phyloP scores from a whole-genome alignment of 1,284 basidiomycete genomes.

The Afroboletus lepidellus region DNA sequence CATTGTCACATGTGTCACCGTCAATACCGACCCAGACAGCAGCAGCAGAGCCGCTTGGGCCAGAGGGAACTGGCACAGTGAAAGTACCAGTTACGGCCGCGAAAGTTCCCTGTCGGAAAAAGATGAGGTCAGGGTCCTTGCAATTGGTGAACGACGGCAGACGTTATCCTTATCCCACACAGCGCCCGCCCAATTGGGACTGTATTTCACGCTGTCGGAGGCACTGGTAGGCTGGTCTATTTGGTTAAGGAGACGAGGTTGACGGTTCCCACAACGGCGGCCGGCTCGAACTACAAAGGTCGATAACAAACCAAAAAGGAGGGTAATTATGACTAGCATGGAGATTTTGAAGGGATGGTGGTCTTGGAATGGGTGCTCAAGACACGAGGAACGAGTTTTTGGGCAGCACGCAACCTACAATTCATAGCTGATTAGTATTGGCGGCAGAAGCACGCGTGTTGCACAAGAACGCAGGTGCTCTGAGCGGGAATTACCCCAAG shows the following conservation, averaged over 20 bases:
- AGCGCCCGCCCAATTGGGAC: not conserved
- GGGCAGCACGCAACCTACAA: not conserved
- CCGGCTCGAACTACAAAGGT: not conserved
- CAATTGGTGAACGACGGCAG: not conserved
- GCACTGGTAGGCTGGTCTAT: not conserved
- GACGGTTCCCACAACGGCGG: not conserved
- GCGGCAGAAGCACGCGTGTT: not conserved
- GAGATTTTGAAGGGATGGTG: not conserved
- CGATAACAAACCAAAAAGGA: constrained; percentile 3
- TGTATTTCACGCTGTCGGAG: not conserved
- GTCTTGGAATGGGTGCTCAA: not conserved
- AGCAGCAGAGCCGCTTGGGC: not conserved
- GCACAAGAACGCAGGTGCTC: not conserved
- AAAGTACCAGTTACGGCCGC: constrained; percentile 5
- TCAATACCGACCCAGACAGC: not conserved
- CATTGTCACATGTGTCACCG: not conserved
- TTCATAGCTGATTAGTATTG: not conserved
- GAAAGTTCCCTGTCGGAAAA: constrained; percentile 4
- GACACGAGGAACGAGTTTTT: not conserved
- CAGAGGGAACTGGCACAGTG: constrained; percentile 4
- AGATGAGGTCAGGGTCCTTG: not conserved
- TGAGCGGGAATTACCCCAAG: not conserved
- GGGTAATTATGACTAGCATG: not conserved
- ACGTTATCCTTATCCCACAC: not conserved
- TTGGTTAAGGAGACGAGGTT: not conserved